Percentiles rank a stretch among this genome's conserved stretches.
phyloP scores from a whole-genome alignment of 2,329 filamentous ascomycete genomes.

The Colletotrichum australisinense region DNA sequence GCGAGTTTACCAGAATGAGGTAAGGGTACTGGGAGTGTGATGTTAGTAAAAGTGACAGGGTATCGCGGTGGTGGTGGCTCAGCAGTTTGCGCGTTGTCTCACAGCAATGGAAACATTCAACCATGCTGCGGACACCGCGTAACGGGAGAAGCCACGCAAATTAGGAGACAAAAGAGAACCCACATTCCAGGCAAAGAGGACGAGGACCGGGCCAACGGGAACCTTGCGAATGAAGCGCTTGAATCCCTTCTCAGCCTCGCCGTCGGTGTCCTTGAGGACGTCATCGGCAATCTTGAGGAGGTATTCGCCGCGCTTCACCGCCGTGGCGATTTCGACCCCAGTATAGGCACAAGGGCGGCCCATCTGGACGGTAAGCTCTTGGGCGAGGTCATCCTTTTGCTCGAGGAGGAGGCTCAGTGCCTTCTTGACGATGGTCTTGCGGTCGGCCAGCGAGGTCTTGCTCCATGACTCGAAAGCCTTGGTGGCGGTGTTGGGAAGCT shows the following conservation, averaged over 20 bases:
- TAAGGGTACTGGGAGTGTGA: constrained; percentile 81
- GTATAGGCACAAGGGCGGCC: constrained; percentile 91
- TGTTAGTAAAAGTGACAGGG: constrained; percentile 27
- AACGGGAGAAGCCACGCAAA: not conserved
- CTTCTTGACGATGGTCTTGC: constrained; percentile 84
- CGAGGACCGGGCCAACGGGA: constrained; percentile 86
- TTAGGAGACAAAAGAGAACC: constrained; percentile 47
- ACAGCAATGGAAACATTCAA: not conserved
- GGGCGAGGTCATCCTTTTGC: constrained; percentile 82
- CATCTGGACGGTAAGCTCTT: constrained; percentile 94
- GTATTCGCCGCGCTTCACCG: constrained; percentile 86
- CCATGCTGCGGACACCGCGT: not conserved
- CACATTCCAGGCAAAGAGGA: constrained; percentile 97
- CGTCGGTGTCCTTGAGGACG: constrained; percentile 81
- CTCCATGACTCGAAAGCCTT: constrained; percentile 83
- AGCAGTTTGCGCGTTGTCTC: constrained; percentile 8
- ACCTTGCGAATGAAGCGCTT: constrained; percentile 90
- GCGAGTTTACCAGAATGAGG: constrained; percentile 90
- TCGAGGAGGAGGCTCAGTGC: constrained; percentile 78
- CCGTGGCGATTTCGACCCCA: constrained; percentile 84
- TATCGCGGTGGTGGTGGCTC: not conserved
- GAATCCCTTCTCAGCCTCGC: constrained; percentile 88
- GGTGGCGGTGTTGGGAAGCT: constrained; percentile 77
- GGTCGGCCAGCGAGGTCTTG: constrained; percentile 78
- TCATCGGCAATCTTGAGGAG: constrained; percentile 86